These are phyloP conservation scores for Neonectria hederae DNA, from an alignment of 2,329 filamentous ascomycete genomes.

Conservation along the genomic window DNA sequence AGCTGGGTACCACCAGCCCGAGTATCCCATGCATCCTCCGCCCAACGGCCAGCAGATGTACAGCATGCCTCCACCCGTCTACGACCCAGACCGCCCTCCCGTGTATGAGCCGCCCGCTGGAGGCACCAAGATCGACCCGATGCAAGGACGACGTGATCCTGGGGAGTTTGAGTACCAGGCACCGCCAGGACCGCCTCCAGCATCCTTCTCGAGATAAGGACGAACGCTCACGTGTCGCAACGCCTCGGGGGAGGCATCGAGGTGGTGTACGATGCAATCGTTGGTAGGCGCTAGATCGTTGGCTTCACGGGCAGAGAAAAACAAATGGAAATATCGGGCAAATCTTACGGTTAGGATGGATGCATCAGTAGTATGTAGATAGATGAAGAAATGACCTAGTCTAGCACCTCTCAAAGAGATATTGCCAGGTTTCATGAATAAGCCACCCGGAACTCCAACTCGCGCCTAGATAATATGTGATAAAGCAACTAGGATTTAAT, in stretches of 20 bases:
- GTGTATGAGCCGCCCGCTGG: slow-evolving; percentile 63
- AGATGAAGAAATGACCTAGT: slow-evolving; percentile 9
- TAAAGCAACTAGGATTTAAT: slow-evolving; percentile 46
- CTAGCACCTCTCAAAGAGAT: neutral
- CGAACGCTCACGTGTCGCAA: neutral
- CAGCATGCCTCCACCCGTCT: slow-evolving; percentile 62
- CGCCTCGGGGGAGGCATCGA: neutral
- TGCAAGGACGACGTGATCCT: slow-evolving; percentile 49
- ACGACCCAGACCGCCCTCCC: slow-evolving; percentile 67
- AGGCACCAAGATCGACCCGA: slow-evolving; percentile 63
- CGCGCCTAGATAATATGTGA: slow-evolving; percentile 35
- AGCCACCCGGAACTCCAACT: slow-evolving; percentile 36
- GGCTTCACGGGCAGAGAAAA: slow-evolving; percentile 5
- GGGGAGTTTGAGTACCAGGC: slow-evolving; percentile 47
- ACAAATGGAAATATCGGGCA: slow-evolving; percentile 12
- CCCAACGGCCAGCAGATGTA: slow-evolving; percentile 43
- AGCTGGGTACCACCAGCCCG: slow-evolving; percentile 48
- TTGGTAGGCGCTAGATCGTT: slow-evolving; percentile 4
- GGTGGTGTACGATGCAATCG: slow-evolving; percentile 11
- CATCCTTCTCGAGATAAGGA: slow-evolving; percentile 3
- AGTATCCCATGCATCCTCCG: slow-evolving; percentile 49
- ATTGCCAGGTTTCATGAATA: neutral
- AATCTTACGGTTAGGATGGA: slow-evolving; percentile 1
- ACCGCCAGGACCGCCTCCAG: slow-evolving; percentile 58
- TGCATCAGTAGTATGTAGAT: slow-evolving; percentile 12